A percentile compares a stretch with the other conserved stretches of the same genome.
phyloP scores from a whole-genome alignment of 2,329 filamentous ascomycete genomes.

The Aspergillus pseudoterreus region DNA sequence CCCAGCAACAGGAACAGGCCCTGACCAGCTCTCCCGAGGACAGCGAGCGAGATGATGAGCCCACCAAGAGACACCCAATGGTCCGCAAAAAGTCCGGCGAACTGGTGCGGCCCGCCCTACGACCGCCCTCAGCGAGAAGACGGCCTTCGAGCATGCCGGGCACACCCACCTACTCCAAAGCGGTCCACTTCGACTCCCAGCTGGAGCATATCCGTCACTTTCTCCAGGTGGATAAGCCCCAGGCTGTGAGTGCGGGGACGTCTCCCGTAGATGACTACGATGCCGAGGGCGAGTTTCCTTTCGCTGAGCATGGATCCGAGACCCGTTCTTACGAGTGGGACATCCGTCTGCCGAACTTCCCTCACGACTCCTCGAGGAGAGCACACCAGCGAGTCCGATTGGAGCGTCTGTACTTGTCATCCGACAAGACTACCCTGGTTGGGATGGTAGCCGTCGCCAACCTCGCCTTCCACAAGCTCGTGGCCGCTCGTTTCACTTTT shows the following conservation, averaged over 20 bases:
- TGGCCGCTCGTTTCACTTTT: constrained; percentile 90
- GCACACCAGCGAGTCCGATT: constrained; percentile 65
- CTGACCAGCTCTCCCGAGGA: constrained; percentile 43
- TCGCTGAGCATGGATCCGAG: constrained; percentile 54
- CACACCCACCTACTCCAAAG: constrained; percentile 91
- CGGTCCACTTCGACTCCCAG: constrained; percentile 97
- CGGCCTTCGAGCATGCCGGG: constrained; percentile 96
- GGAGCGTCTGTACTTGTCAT: constrained; percentile 81
- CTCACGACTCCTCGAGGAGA: constrained; percentile 61
- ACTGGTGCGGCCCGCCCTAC: constrained; percentile 85
- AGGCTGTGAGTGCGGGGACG: constrained; percentile 92
- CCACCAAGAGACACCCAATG: constrained; percentile 76
- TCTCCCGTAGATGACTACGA: constrained; percentile 88
- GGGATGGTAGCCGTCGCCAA: constrained; percentile 84
- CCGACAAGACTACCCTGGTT: constrained; percentile 80
- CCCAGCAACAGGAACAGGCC: constrained; percentile 40
- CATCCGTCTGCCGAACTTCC: constrained; percentile 80
- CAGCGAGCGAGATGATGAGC: constrained; percentile 58
- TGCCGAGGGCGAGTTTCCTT: constrained; percentile 85
- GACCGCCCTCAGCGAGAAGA: constrained; percentile 67
- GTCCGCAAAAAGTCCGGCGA: constrained; percentile 98
- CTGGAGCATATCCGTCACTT: constrained; percentile 96
- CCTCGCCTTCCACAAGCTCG: constrained; percentile 80
- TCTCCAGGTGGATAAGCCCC: constrained; percentile 84
- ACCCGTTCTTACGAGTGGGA: constrained; percentile 75